Base-by-base conservation (phyloP, 768 basidiomycete genomes). In the Macrolepiota fuliginosa region DNA sequence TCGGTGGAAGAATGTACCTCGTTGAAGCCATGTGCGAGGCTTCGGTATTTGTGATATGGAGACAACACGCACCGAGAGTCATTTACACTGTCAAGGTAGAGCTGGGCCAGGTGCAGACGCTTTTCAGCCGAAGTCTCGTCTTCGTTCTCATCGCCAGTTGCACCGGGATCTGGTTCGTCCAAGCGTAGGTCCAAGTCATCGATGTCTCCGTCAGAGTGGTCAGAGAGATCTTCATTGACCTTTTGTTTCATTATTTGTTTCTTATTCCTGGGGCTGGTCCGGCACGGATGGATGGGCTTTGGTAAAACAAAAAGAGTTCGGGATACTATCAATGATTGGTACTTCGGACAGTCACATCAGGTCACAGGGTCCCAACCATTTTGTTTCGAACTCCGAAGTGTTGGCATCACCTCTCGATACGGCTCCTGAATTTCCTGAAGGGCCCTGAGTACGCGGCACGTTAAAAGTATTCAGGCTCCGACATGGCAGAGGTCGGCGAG, bases 41-140 rank as follows among this genome's bases (percentile, higher is more conserved):
- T n/a, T 51, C 3, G 39, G 45, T 47, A 15, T 50, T 24, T 17
- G 37, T 61, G 42, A 19, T 25, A 60, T 56, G 7, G 36, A 56
- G 3, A 29, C 55, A 54, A 40, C 19, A 78, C 85, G 72, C 67
- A 85, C 89, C 81, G 29, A 96, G 73, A 85, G 62, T 89, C 85
- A 72, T 92, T 92, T 13, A 98, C 87, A 63, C 81, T 89, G 63
- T 94, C 87, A 39, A 99, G 78, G 73, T 98, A 98, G 64, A 96
- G 73, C 72, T 94, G 91, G 4, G 96, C 96, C 40, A 99, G 77
- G 62, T 97, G 78, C 19, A 99, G 79, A 62, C 97, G 79, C 76
- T 98, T 99, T 79, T 94, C 88, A 0, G 94, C 94, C 1, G 94
- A 92, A 4, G 94, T 96, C 76, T 98, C 96, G 64, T 87, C 79